A percentile compares a stretch with the other conserved stretches of the same genome.
Conservation (phyloP, 768 basidiomycete species). For the Ramaria rubella region DNA sequence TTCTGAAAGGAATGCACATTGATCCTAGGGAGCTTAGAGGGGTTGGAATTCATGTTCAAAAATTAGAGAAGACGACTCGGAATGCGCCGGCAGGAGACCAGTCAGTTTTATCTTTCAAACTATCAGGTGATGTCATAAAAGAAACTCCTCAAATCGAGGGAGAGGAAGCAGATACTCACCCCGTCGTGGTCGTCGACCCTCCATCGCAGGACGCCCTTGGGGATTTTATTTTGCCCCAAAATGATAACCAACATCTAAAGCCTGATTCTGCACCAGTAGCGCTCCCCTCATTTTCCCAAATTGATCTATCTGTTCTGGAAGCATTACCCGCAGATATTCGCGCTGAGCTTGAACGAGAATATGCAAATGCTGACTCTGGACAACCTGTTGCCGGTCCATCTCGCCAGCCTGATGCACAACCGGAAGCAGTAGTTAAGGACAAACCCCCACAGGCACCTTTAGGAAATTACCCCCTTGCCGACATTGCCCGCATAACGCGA, state of each 20-base stretch:
- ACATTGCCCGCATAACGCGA: constrained; percentile 52
- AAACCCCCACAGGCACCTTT: constrained; percentile 4
- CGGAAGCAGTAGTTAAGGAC: neutral
- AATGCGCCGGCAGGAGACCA: constrained; percentile 40
- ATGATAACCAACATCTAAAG: neutral
- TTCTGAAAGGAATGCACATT: constrained; percentile 67
- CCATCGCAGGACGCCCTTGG: constrained; percentile 14
- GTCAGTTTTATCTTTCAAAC: constrained; percentile 52
- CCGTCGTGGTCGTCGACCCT: constrained; percentile 16
- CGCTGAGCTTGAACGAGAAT: constrained; percentile 61
- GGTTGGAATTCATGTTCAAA: constrained; percentile 85
- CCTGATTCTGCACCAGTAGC: constrained; percentile 2
- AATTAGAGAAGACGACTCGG: constrained; percentile 55
- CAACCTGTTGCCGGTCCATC: constrained; percentile 6
- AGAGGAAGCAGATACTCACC: neutral
- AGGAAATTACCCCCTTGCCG: constrained; percentile 19
- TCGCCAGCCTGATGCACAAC: neutral
- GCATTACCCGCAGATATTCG: constrained; percentile 66
- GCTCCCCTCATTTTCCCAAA: constrained; percentile 68
- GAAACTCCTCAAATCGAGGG: neutral
- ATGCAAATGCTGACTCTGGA: constrained; percentile 20
- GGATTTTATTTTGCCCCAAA: neutral
- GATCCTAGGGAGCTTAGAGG: constrained; percentile 87
- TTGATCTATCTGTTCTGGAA: constrained; percentile 63
- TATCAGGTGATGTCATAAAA: constrained; percentile 6